Evolutionary conservation across 805 yeast genomes (phyloP).

Genomic region (Allodekkera sacchari): DNA sequence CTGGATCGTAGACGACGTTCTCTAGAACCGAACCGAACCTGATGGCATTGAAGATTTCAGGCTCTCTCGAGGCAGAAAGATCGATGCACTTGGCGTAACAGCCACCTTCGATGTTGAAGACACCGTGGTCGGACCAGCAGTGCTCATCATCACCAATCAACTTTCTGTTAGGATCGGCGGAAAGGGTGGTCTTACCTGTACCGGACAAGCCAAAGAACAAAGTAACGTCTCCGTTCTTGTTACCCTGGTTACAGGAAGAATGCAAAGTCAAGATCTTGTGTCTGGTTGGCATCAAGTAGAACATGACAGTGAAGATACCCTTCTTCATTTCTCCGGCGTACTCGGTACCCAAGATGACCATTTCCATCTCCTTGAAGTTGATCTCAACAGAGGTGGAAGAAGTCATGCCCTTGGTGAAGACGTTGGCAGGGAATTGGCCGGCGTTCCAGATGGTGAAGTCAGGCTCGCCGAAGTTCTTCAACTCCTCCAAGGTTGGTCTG

Average conservation of each 20-base stretch:
- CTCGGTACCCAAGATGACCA: constrained; percentile 97
- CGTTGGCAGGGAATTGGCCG: constrained; percentile 97
- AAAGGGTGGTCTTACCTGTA: constrained; percentile 95
- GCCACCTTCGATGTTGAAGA: constrained; percentile 98
- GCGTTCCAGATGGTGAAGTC: constrained; percentile 98
- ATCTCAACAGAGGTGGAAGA: constrained; percentile 93
- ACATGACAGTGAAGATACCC: constrained; percentile 98
- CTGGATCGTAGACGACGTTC: constrained; percentile 80
- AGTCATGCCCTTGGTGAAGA: constrained; percentile 95
- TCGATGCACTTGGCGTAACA: constrained; percentile 98
- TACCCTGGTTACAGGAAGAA: constrained; percentile 92
- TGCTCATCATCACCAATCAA: constrained; percentile 99
- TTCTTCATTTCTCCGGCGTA: constrained; percentile 99
- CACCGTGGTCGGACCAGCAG: constrained; percentile 98
- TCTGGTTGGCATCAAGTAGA: constrained; percentile 94
- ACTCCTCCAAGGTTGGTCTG: constrained; percentile 87
- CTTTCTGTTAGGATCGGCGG: constrained; percentile 91
- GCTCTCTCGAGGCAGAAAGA: constrained; percentile 85
- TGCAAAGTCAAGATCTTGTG: constrained; percentile 88
- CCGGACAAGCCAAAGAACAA: constrained; percentile 96
- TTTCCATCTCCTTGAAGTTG: constrained; percentile 95
- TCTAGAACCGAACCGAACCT: constrained; percentile 91
- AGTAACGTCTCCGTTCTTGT: constrained; percentile 73
- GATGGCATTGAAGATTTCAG: constrained; percentile 93
- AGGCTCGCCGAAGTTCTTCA: constrained; percentile 87